Base-by-base conservation (phyloP, 202 grass and related monocot species). In the Bolboschoenoplectus hybrid region DNA sequence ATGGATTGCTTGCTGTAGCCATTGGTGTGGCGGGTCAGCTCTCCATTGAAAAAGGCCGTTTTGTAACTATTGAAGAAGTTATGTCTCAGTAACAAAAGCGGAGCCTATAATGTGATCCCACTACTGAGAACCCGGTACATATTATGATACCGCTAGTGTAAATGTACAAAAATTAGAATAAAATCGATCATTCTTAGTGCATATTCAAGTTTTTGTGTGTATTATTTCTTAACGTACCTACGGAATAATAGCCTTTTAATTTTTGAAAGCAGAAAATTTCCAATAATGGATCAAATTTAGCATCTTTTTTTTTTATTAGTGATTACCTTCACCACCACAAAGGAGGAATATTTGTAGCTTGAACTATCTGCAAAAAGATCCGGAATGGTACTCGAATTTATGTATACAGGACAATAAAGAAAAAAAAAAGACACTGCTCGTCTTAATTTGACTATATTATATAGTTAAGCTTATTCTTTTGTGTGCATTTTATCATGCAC, bases 51-150 rank as follows among this genome's bases (percentile, higher is more conserved):
- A 57, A 87, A 84, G 93, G 90, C 3, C 56, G 82, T 20, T 98
- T 98, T 49, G 86, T 93, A n/a, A 93, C 88, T 20, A 94, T 95
- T 73, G 87, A 93, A 40, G 90, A 98, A 86, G 89, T 98, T 26
- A 38, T 91, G 35, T 51, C 63, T 5, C 79, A 16, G 14, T 90
- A 82, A 87, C n/a, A 64, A 86, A 51, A 60, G 65, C 45, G 17
- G 1, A 13, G 45, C 16, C 34, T 53, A 83, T 47, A 65, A 46
- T 6, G 32, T 82, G 62, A 8, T 80, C 35, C 53, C 35, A 11
- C 35, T 41, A 58, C n/a, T 40, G 7, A n/a, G 16, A 80, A 35
- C 0, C 17, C 1, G 52, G 36, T 39, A 56, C 74, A 55, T 78
- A 40, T 56, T 78, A 38, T 38, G 14, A 9, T 8, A 56, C 34